A percentile compares a stretch with the other conserved stretches of the same genome.
phyloP scores from a whole-genome alignment of 192 early-diverging fungal species.

The Entomortierella lignicola region DNA sequence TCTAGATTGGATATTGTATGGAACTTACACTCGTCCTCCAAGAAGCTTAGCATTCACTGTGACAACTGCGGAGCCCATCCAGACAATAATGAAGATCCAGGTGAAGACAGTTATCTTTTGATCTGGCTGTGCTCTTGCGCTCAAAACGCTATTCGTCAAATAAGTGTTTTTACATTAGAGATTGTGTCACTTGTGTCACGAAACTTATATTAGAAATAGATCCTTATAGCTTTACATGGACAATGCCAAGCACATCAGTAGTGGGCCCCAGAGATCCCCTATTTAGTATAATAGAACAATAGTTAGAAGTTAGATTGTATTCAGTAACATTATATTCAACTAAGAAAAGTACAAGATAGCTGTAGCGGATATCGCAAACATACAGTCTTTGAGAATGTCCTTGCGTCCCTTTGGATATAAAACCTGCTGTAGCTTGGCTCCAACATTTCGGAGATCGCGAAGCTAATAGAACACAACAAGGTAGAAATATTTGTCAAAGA shows the following conservation, averaged over 20 bases:
- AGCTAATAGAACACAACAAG: slow-evolving; percentile 58
- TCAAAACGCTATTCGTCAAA: slow-evolving; percentile 70
- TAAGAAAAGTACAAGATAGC: too few relatives aligned
- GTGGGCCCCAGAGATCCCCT: slow-evolving; percentile 98
- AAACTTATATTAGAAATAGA: neutral
- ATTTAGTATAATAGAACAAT: slow-evolving; percentile 34
- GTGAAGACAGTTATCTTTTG: slow-evolving; percentile 92
- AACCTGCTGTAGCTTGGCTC: slow-evolving; percentile 79
- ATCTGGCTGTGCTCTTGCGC: slow-evolving; percentile 76
- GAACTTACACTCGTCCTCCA: slow-evolving; percentile 84
- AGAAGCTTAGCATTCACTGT: slow-evolving; percentile 97
- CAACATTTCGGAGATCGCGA: slow-evolving; percentile 79
- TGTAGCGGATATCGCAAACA: slow-evolving; percentile 11
- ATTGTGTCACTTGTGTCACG: too few relatives aligned
- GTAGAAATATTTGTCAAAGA: too few relatives aligned
- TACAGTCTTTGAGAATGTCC: slow-evolving; percentile 82
- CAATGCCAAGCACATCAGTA: slow-evolving; percentile 91
- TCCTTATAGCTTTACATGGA: slow-evolving; percentile 73
- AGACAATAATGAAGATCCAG: slow-evolving; percentile 94
- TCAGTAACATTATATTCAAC: too few relatives aligned
- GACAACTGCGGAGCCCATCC: slow-evolving; percentile 93
- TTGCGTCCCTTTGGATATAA: slow-evolving; percentile 70
- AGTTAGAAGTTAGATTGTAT: neutral
- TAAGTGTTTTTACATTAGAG: slow-evolving; percentile 72
- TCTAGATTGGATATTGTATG: neutral